Conservation (phyloP, 768 basidiomycete genomes). For the Heimioporus sp. region DNA sequence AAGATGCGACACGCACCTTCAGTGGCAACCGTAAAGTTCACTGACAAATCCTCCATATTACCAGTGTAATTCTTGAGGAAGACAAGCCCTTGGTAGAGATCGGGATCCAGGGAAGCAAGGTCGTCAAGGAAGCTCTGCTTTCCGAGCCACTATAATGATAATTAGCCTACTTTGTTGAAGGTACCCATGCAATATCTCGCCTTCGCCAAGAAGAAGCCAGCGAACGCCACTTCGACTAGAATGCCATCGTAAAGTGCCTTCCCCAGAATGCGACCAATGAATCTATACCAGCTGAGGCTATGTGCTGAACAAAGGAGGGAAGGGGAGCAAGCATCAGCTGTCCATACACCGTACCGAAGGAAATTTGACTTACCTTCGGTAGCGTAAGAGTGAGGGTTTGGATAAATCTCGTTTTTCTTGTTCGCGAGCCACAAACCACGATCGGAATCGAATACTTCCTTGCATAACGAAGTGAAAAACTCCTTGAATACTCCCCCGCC, state of each 20-base stretch:
- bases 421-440: slow-evolving; percentile 93
- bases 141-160: slow-evolving; percentile 73
- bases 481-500: slow-evolving; percentile 99
- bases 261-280: slow-evolving; percentile 90
- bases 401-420: slow-evolving; percentile 91
- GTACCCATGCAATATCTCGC: slow-evolving; percentile 32
- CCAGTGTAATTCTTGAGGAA: slow-evolving; percentile 91
- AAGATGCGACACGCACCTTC: slow-evolving; percentile 58
- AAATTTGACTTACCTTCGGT: slow-evolving; percentile 63
- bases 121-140: slow-evolving; percentile 93
- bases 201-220: slow-evolving; percentile 92
- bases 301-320: slow-evolving; percentile 47
- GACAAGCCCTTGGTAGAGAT: slow-evolving; percentile 88
- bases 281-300: slow-evolving; percentile 88
- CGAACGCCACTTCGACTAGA: slow-evolving; percentile 91
- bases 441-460: slow-evolving; percentile 93
- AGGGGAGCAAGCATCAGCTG: not conserved
- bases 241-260: slow-evolving; percentile 98
- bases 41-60: slow-evolving; percentile 80
- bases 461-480: slow-evolving; percentile 88
- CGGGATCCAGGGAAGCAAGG: slow-evolving; percentile 85
- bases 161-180: not conserved
- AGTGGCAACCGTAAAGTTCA: slow-evolving; percentile 85
- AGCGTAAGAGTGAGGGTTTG: slow-evolving; percentile 90
- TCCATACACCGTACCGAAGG: not conserved